Conservation (phyloP, 2,329 filamentous ascomycete genomes). For the Aureobasidium melanogenum region DNA sequence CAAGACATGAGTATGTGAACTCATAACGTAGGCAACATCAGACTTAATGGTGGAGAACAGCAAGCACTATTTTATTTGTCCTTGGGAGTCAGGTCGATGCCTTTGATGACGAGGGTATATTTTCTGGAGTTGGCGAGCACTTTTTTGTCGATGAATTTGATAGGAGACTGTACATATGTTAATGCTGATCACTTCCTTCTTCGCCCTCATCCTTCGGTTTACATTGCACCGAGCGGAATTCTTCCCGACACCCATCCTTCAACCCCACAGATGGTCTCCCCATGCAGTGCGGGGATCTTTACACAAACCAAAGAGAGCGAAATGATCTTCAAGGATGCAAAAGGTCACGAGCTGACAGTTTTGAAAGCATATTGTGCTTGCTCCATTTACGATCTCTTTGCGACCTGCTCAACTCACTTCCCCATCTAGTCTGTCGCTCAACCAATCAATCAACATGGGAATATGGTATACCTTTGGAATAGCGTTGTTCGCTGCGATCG, state of each 20-base stretch:
- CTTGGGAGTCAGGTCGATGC: not conserved
- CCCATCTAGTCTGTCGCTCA: not conserved
- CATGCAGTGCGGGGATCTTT: not conserved
- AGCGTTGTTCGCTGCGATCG: conserved; percentile 49
- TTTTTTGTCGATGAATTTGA: not conserved
- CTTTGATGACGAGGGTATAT: not conserved
- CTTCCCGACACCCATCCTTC: not conserved
- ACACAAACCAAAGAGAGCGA: not conserved
- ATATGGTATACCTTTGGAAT: conserved; percentile 42
- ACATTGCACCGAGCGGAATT: conserved; percentile 4
- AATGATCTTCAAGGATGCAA: not conserved
- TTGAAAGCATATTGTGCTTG: not conserved
- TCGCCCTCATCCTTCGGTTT: not conserved
- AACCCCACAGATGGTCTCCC: not conserved
- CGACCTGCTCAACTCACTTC: not conserved
- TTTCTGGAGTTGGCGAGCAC: not conserved
- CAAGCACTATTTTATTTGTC: not conserved
- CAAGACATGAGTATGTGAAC: not conserved
- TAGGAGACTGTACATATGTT: not conserved
- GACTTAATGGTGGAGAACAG: not conserved
- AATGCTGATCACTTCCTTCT: not conserved
- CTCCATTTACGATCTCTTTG: not conserved
- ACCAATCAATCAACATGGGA: conserved; percentile 23
- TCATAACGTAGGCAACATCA: not conserved
- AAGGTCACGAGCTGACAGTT: not conserved